Evolutionary conservation across 495 filamentous ascomycete genomes (phyloP).

Genomic region (Oleoguttula mirabilis): DNA sequence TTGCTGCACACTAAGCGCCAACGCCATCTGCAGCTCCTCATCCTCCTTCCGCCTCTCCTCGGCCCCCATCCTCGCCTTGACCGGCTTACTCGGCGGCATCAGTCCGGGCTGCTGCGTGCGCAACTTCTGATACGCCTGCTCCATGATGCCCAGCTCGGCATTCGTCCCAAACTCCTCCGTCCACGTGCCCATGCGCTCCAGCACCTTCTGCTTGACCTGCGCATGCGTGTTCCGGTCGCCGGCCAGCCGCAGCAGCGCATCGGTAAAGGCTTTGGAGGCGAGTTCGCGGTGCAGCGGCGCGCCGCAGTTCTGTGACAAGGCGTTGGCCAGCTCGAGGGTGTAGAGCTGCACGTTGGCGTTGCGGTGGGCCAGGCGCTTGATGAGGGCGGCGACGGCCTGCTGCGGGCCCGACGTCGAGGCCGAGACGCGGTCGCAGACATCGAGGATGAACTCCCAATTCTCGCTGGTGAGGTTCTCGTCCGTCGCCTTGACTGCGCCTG

Average conservation of each 20-base stretch:
- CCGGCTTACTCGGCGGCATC: slow-evolving; percentile 82
- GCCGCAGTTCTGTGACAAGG: slow-evolving; percentile 90
- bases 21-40: slow-evolving; percentile 92
- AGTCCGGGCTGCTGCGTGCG: slow-evolving; percentile 82
- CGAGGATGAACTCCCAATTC: slow-evolving; percentile 97
- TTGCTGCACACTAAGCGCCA: slow-evolving; percentile 81
- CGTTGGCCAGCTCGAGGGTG: slow-evolving; percentile 91
- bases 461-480: slow-evolving; percentile 97
- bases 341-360: slow-evolving; percentile 99
- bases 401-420: slow-evolving; percentile 62
- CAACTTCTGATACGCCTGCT: slow-evolving; percentile 81
- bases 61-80: slow-evolving; percentile 81
- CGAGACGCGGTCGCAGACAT: slow-evolving; percentile 89
- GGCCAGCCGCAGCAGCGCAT: slow-evolving; percentile 81
- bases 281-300: slow-evolving; percentile 84
- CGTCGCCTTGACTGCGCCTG: slow-evolving; percentile 73
- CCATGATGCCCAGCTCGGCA: slow-evolving; percentile 93
- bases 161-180: slow-evolving; percentile 83
- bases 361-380: slow-evolving; percentile 88
- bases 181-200: slow-evolving; percentile 96
- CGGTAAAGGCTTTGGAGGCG: slow-evolving; percentile 88
- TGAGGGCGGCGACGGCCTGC: slow-evolving; percentile 86
- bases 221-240: slow-evolving; percentile 87
- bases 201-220: slow-evolving; percentile 91
- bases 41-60: slow-evolving; percentile 90